A percentile compares a stretch with the other conserved stretches of the same genome.
Conservation (phyloP, 2,329 filamentous ascomycete genomes). For the Sordariomycetes sp. region DNA sequence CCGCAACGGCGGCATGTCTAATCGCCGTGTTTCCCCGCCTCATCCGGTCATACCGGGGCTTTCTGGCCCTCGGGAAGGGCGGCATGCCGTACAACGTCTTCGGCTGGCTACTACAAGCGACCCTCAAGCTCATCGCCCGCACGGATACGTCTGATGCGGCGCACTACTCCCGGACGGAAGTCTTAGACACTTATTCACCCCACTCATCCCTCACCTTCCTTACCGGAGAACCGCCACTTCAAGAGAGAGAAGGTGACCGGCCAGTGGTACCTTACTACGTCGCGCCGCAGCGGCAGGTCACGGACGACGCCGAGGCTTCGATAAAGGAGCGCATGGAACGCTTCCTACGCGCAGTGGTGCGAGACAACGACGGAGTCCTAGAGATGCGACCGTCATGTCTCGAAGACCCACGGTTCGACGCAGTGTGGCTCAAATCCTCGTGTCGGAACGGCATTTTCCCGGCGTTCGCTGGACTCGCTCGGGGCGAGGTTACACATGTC, state of each 20-base stretch:
- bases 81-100: conserved; percentile 25
- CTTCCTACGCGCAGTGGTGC: not conserved
- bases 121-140: conserved; percentile 17
- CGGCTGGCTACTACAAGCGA: conserved; percentile 24
- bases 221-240: not conserved
- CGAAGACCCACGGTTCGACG: not conserved
- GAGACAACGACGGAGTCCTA: not conserved
- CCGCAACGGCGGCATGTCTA: not conserved
- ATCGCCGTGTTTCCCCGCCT: conserved; percentile 10
- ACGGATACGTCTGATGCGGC: conserved; percentile 17
- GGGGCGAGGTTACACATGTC: conserved; percentile 21
- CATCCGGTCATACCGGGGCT: conserved; percentile 21
- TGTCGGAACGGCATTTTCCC: conserved; percentile 12
- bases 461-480: conserved; percentile 9
- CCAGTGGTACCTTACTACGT: conserved; percentile 20
- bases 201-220: not conserved
- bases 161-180: conserved; percentile 12
- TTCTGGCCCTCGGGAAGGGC: conserved; percentile 26
- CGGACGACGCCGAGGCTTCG: conserved; percentile 8
- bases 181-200: conserved; percentile 6
- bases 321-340: conserved; percentile 1
- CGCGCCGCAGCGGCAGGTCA: conserved; percentile 24
- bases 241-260: conserved; percentile 7
- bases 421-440: not conserved
- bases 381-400: not conserved